phyloP scores from a whole-genome alignment of 208 protist genomes.

The Trichomonas tenax region DNA sequence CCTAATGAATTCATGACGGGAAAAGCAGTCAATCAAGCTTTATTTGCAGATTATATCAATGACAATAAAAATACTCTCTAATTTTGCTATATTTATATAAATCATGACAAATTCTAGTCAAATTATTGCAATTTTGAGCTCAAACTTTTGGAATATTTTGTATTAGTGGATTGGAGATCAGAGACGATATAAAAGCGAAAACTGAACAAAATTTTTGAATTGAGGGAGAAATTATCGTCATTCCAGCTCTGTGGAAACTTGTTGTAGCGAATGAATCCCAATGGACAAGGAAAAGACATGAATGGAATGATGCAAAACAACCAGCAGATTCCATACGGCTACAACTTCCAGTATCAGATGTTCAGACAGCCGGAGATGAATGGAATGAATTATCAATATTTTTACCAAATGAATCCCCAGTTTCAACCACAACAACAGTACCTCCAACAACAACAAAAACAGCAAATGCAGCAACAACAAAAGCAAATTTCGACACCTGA shows the following conservation, averaged over 20 bases:
- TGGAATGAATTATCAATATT: background rate
- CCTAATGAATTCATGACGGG: too few relatives aligned
- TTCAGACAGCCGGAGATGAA: background rate
- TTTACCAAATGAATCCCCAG: background rate
- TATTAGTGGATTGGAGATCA: too few relatives aligned
- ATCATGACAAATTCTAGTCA: too few relatives aligned
- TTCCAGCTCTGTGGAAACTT: background rate
- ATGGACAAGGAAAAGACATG: background rate
- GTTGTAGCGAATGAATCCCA: background rate
- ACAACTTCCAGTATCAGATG: background rate
- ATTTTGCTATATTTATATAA: too few relatives aligned
- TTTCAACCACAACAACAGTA: background rate
- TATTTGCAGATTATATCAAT: too few relatives aligned
- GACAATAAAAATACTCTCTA: too few relatives aligned
- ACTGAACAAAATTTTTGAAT: background rate
- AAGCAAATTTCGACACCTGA: background rate
- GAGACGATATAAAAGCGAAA: too few relatives aligned
- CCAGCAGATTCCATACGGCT: background rate
- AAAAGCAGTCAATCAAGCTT: too few relatives aligned
- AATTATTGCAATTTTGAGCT: too few relatives aligned
- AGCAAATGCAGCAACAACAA: background rate
- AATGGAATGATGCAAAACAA: background rate
- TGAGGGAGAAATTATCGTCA: background rate
- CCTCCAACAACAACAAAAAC: background rate
- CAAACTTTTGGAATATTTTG: too few relatives aligned